Evolutionary conservation across 106 monocot genomes (phyloP).

Genomic region (Phalaenopsis equestris): DNA sequence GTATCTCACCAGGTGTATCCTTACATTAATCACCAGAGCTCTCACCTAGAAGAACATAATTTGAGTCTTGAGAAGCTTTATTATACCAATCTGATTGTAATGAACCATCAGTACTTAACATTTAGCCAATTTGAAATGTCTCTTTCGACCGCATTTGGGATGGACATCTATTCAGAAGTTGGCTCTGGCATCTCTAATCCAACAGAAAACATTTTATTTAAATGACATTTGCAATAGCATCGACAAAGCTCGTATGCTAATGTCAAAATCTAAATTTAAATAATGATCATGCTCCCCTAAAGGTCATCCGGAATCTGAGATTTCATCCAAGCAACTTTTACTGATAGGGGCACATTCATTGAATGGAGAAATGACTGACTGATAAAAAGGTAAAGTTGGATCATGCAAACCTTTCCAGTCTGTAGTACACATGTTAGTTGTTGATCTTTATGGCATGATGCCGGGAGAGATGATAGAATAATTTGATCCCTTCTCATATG

Average conservation of each 20-base stretch:
- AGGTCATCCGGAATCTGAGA: slow-evolving; percentile 4
- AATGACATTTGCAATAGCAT: neutral
- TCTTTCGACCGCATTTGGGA: neutral
- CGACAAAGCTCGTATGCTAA: neutral
- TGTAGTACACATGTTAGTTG: slow-evolving; percentile 1
- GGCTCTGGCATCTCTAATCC: slow-evolving; percentile 2
- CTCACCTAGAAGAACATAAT: neutral
- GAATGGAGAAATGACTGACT: slow-evolving; percentile 32
- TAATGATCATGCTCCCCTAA: slow-evolving; percentile 16
- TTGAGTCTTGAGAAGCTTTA: too few species aligned
- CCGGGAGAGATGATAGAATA: too few species aligned
- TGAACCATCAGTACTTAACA: slow-evolving; percentile 25
- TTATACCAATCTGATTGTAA: slow-evolving; percentile 9
- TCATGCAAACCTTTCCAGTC: slow-evolving; percentile 17
- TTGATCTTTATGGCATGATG: neutral
- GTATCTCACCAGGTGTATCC: neutral
- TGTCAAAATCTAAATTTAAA: neutral
- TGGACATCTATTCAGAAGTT: neutral
- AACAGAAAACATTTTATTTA: neutral
- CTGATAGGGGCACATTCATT: slow-evolving; percentile 25
- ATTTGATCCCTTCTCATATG: too few species aligned
- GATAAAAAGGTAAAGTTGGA: slow-evolving; percentile 26
- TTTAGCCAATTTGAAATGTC: slow-evolving; percentile 6
- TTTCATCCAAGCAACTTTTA: slow-evolving; percentile 25
- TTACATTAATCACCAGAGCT: neutral